A percentile compares a stretch with the other conserved stretches of the same genome.
phyloP scores from a whole-genome alignment of 441 rosid species.

The Capsella rubella region DNA sequence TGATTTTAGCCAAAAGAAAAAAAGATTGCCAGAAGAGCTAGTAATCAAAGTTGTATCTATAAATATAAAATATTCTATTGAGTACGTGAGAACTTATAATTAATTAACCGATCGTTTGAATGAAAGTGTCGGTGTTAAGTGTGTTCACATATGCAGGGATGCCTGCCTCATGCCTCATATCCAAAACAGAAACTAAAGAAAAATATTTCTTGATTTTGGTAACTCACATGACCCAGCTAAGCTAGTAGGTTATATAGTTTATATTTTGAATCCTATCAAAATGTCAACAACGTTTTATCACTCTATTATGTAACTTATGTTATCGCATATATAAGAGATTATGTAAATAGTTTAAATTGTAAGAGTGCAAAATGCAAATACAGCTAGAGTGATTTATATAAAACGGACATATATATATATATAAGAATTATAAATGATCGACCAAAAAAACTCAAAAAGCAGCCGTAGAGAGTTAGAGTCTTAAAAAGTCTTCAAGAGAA shows the following conservation, averaged over 20 bases:
- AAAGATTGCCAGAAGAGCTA: slow-evolving; percentile 12
- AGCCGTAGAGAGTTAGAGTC: neutral
- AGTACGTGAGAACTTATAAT: neutral
- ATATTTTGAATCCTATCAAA: slow-evolving; percentile 1
- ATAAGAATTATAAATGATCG: neutral
- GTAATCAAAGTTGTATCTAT: neutral
- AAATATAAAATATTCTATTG: neutral
- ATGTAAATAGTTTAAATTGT: neutral
- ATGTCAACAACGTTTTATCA: neutral
- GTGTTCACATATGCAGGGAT: slow-evolving; percentile 19
- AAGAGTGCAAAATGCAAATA: neutral
- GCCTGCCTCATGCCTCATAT: neutral
- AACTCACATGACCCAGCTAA: slow-evolving; percentile 1
- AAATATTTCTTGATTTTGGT: neutral
- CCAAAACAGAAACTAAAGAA: neutral
- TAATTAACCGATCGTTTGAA: neutral
- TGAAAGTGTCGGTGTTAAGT: slow-evolving; percentile 34
- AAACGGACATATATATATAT: neutral
- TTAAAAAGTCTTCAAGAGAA: neutral
- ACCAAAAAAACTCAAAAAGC: slow-evolving; percentile 1
- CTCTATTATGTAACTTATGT: too few relatives aligned
- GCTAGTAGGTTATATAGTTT: neutral
- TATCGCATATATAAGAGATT: neutral
- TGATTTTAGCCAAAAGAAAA: slow-evolving; percentile 7
- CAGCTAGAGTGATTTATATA: neutral